Conservation (phyloP, 306 rosid genomes). For the Cyamopsis tetragonoloba region DNA sequence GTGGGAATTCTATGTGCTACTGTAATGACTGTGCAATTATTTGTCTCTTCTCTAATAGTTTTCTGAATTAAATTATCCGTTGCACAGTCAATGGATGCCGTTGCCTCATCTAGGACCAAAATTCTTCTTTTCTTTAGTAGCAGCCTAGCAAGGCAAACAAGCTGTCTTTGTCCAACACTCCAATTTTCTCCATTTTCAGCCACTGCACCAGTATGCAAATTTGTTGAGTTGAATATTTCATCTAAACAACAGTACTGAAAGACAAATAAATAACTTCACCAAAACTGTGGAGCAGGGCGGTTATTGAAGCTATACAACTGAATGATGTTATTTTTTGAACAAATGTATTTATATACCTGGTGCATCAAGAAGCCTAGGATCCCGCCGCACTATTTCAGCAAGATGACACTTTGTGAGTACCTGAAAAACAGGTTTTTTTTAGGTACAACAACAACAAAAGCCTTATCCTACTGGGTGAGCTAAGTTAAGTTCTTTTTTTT, state of each 20-base stretch:
- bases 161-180: conserved; percentile 98
- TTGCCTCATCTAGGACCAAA: conserved; percentile 89
- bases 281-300: background rate
- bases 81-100: conserved; percentile 84
- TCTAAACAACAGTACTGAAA: background rate
- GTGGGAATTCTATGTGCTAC: conserved; percentile 91
- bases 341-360: conserved; percentile 48
- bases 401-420: conserved; percentile 72
- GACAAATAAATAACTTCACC: background rate
- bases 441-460: too few species aligned
- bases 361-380: conserved; percentile 73
- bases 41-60: conserved; percentile 71
- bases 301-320: background rate
- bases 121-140: conserved; percentile 69
- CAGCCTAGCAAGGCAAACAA: conserved; percentile 85
- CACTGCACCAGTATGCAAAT: conserved; percentile 40
- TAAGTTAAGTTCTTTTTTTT: too few species aligned
- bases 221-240: background rate
- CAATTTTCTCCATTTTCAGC: conserved; percentile 94
- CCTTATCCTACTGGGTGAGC: too few species aligned
- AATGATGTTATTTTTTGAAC: background rate
- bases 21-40: conserved; percentile 72
- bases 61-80: conserved; percentile 78
- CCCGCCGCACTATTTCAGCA: conserved; percentile 57
- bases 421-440: conserved; percentile 37